Evolutionary conservation across 345 rosid genomes (phyloP), one percentile per base, ranked within the genome.

Genomic region (Corymbia maculata): DNA sequence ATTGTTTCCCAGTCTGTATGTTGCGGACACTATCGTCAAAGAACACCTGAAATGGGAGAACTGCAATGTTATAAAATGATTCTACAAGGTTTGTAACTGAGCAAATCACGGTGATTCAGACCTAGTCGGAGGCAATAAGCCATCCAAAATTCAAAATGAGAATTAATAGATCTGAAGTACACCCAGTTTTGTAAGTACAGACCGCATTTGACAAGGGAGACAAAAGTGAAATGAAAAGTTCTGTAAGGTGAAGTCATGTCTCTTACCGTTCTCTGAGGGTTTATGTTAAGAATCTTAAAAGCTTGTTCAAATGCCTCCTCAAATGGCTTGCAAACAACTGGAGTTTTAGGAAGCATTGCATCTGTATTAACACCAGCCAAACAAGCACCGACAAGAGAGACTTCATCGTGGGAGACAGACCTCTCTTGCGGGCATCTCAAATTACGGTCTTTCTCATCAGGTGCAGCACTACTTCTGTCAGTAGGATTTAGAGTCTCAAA

Each of bases 21-120:
- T 95, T 98, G 32, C 96, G 95, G 88, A 95, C 88, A 66, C 98
- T 97, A 88, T 98, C 99, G 87, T 98, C 99, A 26, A 98, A 96
- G 92, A 98, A 97, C 92, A 98, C 52, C 99, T 98, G 97, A 82
- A 88, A 87, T 84, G 51, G 79, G 36, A 49, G 85, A 28, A 80
- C 30, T 10, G 52, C 47, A n/a, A 52, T 50, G n/a, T n/a, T 57
- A 51, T 8, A 79, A 12, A 79, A 32, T 52, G 44, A 21, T 13
- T 30, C 26, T n/a, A 55, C 22, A n/a, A 51, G 86, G 68, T 14
- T 51, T 3, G 66, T 16, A 36, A 42, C 17, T 22, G 85, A 16
- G 36, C 17, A 26, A 50, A 51, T 13, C 66, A 10, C 42, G 2
- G 59, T 52, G 55, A 55, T 36, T 14, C 86, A 53, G 7, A 14